A percentile compares a stretch with the other conserved stretches of the same genome.
Conservation (phyloP, 768 basidiomycete species). For the Suillus cothurnatus region DNA sequence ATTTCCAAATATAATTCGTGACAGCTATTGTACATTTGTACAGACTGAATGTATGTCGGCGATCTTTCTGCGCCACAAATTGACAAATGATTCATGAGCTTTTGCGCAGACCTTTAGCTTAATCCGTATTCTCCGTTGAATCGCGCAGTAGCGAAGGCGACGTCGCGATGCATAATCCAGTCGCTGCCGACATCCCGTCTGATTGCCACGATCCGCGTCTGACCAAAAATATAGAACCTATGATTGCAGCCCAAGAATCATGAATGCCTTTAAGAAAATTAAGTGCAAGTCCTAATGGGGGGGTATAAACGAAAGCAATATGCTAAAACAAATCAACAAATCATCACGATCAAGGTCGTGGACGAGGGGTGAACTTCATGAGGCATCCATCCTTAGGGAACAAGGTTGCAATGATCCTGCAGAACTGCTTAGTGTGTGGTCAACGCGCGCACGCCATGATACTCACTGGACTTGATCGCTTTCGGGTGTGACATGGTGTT, state of each 20-base stretch:
- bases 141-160: background rate
- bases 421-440: slow-evolving; percentile 5
- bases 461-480: slow-evolving; percentile 84
- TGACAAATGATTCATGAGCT: background rate
- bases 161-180: background rate
- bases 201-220: background rate
- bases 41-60: background rate
- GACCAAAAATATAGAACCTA: background rate
- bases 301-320: background rate
- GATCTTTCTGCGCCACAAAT: background rate
- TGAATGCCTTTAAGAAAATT: slow-evolving; percentile 13
- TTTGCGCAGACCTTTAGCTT: background rate
- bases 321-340: background rate
- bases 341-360: slow-evolving; percentile 22
- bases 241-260: background rate
- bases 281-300: slow-evolving; percentile 15
- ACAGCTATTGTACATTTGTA: background rate
- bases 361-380: slow-evolving; percentile 73
- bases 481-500: slow-evolving; percentile 79
- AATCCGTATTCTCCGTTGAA: background rate
- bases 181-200: background rate
- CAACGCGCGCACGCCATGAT: slow-evolving; percentile 5
- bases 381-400: slow-evolving; percentile 94
- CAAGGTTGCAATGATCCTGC: slow-evolving; percentile 90
- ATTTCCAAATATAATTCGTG: background rate